Conservation (phyloP, 164 flowering plant genomes). For the Malania oleifera region DNA sequence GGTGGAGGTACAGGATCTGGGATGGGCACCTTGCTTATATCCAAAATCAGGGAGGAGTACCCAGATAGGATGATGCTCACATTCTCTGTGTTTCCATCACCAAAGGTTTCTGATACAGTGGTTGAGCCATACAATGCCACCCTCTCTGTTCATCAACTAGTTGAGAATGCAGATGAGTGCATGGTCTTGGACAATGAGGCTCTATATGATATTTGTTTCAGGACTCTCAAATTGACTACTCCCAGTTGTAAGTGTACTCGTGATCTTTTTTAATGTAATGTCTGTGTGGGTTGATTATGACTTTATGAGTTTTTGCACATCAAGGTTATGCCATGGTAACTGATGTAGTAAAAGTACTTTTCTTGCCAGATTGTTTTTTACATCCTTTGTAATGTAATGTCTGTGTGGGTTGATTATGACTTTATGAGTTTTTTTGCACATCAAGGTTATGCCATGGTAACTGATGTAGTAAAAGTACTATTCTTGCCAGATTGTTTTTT, state of each 20-base stretch:
- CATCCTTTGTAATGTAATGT: neutral
- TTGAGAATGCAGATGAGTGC: slow-evolving; percentile 75
- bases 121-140: slow-evolving; percentile 78
- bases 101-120: slow-evolving; percentile 66
- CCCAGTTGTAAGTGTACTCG: slow-evolving; percentile 55
- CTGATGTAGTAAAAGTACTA: too few species aligned
- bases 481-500: too few species aligned
- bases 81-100: slow-evolving; percentile 69
- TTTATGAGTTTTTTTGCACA: too few species aligned
- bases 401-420: too few species aligned
- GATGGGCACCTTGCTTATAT: slow-evolving; percentile 59
- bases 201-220: slow-evolving; percentile 54
- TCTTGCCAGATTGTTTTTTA: too few species aligned
- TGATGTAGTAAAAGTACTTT: too few species aligned
- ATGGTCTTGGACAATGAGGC: slow-evolving; percentile 72
- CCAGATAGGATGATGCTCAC: slow-evolving; percentile 76
- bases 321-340: too few species aligned
- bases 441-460: too few species aligned
- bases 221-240: slow-evolving; percentile 58
- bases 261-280: neutral
- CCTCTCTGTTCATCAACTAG: slow-evolving; percentile 68
- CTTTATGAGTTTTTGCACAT: too few species aligned
- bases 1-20: slow-evolving; percentile 78
- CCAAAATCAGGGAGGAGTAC: slow-evolving; percentile 63
- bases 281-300: too few species aligned